phyloP scores from a whole-genome alignment of 768 basidiomycete species.

The Rhizopogon vinicolor region DNA sequence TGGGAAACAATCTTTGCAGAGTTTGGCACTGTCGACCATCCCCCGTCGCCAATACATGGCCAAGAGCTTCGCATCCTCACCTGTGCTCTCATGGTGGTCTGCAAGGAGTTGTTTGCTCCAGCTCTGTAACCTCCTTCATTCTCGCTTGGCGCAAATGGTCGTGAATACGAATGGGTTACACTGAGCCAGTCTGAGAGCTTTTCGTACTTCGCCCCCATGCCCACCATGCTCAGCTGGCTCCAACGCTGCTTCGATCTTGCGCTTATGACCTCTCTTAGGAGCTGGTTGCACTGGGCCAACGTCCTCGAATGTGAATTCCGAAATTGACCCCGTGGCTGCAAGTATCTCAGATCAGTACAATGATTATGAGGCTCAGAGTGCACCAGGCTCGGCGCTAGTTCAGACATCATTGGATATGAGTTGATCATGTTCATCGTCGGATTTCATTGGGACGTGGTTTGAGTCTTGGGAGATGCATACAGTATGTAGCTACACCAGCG shows the following conservation, averaged over 20 bases:
- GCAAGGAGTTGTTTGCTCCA: conserved; percentile 11
- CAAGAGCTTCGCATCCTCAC: conserved; percentile 12
- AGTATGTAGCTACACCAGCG: not conserved
- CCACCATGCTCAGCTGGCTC: no score
- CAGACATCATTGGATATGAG: not conserved
- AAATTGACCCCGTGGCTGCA: no score
- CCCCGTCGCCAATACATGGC: conserved; percentile 17
- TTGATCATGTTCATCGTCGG: no score
- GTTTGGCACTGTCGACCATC: conserved; percentile 9
- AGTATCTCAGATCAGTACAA: no score
- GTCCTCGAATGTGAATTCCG: no score
- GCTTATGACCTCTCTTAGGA: no score
- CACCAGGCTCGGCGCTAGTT: not conserved
- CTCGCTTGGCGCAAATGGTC: not conserved
- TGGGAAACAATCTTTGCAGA: conserved; percentile 19
- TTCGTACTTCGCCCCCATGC: no score
- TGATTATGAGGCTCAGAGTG: not conserved
- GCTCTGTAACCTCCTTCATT: not conserved
- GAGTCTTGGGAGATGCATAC: not conserved
- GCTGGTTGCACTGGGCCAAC: no score
- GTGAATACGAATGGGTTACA: no score
- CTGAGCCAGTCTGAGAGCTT: no score
- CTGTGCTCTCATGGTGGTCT: conserved; percentile 12
- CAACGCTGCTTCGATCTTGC: no score
- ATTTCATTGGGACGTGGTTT: not conserved